Percentiles rank a stretch among this genome's conserved stretches.
These are phyloP conservation scores for Penicillium hesseltinei DNA, from an alignment of 2,329 filamentous ascomycete genomes.

Conservation along the genomic window DNA sequence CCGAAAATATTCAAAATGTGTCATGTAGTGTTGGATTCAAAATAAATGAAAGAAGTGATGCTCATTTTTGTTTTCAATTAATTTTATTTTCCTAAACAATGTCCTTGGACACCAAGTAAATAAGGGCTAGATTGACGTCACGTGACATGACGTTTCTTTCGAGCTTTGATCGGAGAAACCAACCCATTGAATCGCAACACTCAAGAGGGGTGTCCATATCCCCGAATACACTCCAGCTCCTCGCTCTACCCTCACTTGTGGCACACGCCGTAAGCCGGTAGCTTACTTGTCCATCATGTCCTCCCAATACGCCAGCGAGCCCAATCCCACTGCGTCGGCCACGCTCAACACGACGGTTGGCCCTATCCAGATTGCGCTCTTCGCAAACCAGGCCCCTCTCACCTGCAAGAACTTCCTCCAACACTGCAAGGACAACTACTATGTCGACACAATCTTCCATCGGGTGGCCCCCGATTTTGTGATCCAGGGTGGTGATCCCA, in stretches of 20 bases:
- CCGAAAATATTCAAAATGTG: neutral
- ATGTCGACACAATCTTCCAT: conserved; percentile 91
- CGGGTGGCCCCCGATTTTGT: conserved; percentile 89
- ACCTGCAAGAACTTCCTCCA: conserved; percentile 95
- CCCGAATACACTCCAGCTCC: neutral
- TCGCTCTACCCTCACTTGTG: neutral
- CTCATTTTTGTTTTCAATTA: neutral
- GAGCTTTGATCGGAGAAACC: conserved; percentile 12
- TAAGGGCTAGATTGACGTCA: conserved; percentile 5
- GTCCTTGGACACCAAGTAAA: neutral
- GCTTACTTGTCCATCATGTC: conserved; percentile 62
- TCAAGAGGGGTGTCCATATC: neutral
- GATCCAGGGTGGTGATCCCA: conserved; percentile 91
- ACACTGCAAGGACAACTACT: conserved; percentile 91
- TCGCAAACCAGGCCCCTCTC: conserved; percentile 89
- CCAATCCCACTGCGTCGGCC: conserved; percentile 87
- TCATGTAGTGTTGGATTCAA: neutral
- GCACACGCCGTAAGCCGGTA: conserved; percentile 1
- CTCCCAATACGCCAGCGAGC: conserved; percentile 88
- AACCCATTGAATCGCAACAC: neutral
- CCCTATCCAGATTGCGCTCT: conserved; percentile 87
- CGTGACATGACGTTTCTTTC: conserved; percentile 24
- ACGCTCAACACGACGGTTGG: conserved; percentile 87
- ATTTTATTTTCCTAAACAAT: neutral
- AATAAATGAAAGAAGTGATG: neutral